Percentiles rank a stretch among this genome's conserved stretches.
Conservation (phyloP, 2,329 filamentous ascomycete species). For the Fusarium penzigii region DNA sequence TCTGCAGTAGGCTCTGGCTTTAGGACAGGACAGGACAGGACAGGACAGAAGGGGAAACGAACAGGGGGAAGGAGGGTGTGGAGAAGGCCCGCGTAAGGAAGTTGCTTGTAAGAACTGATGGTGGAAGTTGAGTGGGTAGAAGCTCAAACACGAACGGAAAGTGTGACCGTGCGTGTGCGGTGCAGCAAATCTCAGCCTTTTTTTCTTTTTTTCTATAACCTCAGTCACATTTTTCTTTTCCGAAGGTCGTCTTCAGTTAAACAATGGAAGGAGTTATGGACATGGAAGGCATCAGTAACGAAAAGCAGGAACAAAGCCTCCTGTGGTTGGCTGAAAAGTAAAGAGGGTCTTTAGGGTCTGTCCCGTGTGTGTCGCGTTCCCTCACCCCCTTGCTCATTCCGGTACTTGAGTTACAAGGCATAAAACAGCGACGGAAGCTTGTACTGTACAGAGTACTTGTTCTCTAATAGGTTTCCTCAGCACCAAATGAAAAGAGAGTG, state of each 20-base stretch:
- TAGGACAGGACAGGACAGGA: background rate
- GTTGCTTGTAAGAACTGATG: background rate
- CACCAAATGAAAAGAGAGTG: background rate
- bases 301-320: background rate
- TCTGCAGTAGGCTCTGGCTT: background rate
- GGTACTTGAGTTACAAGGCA: background rate
- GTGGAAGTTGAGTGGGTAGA: background rate
- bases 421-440: background rate
- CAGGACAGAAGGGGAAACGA: background rate
- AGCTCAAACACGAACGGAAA: background rate
- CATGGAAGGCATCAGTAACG: too few relatives aligned
- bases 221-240: too few relatives aligned
- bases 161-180: background rate
- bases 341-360: background rate
- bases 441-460: too few relatives aligned
- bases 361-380: too few relatives aligned
- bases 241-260: too few relatives aligned
- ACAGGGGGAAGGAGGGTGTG: background rate
- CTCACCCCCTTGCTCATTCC: background rate
- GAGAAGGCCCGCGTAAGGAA: too few relatives aligned
- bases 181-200: too few relatives aligned
- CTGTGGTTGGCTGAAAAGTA: background rate
- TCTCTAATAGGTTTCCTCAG: too few relatives aligned
- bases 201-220: too few relatives aligned
- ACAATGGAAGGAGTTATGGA: too few relatives aligned